Base-by-base conservation (phyloP, 345 rosid genomes). In the Citrus sp. region DNA sequence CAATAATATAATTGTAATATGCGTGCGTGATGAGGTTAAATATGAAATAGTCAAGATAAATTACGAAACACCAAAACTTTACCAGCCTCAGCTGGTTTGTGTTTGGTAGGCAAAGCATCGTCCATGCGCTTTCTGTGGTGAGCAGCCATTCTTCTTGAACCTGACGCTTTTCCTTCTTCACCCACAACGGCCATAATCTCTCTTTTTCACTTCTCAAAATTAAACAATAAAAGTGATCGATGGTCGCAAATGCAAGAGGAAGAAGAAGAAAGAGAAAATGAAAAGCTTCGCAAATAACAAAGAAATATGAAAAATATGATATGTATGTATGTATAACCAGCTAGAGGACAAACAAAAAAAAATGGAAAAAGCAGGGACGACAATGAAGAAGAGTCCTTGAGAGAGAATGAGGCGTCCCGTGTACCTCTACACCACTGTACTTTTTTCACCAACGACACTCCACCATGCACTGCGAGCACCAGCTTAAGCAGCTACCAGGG, bases 141-240 rank as follows among this genome's bases (percentile, higher is more conserved):
- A 54, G 75, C 49, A 34, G 46, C 38, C 25, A 30, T 9, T 18
- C 9, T 32, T 32, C 24, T 18, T 28, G 63, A 19, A 21, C 28
- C 35, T 9, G 38, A 54, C 40, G 40, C 30, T 51, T 22, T 65
- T 51, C 72, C 34, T 46, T 75, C 61, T 49, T 63, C 65, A 55
- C 73, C 73, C 73, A 76, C 65, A 55, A 72, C 65, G n/a, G 12
- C 71, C 73, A 67, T 46, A 13, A 13, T 76, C 37, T 35, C 62
- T 35, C 51, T 25, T 13, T 24, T 4, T 16, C 37, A 10, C 70
- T 58, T 58, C n/a, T 73, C n/a, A 22, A 75, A 49, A 34, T 9
- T 64, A 75, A 46, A 13, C 14, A 32, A 55, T 3, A 27, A 56
- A 72, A 72, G 35, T 32, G 46, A 2, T 19, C 34, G 13, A 5